Conservation (phyloP, 768 basidiomycete genomes). For the Peribolospora baueri region DNA sequence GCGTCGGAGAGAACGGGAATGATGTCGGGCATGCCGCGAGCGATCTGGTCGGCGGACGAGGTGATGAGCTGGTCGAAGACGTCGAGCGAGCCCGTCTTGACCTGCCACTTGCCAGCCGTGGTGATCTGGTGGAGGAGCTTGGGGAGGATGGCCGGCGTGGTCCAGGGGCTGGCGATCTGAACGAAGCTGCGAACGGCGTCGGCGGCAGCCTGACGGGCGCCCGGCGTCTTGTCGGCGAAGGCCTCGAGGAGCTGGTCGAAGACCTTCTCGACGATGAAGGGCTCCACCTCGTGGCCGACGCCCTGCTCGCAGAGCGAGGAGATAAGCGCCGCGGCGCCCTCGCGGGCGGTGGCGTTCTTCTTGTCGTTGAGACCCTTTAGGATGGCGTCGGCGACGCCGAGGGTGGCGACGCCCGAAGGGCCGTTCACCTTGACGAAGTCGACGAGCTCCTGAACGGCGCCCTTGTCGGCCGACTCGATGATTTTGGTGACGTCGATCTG, state of each 20-base stretch:
- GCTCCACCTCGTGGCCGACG: conserved; percentile 42
- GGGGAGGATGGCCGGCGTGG: conserved; percentile 41
- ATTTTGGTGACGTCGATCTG: conserved; percentile 12
- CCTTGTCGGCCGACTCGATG: conserved; percentile 10
- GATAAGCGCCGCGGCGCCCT: conserved; percentile 58
- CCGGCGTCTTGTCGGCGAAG: conserved; percentile 85
- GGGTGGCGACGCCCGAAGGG: conserved; percentile 11
- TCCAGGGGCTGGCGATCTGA: conserved; percentile 62
- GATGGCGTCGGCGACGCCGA: conserved; percentile 14
- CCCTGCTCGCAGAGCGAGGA: conserved; percentile 34
- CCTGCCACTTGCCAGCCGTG: conserved; percentile 59
- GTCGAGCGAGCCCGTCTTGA: conserved; percentile 77
- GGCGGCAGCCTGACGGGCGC: conserved; percentile 58
- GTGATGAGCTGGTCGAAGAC: conserved; percentile 29
- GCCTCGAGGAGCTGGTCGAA: conserved; percentile 59
- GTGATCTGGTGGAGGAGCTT: conserved; percentile 35
- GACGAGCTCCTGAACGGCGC: conserved; percentile 13
- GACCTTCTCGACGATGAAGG: conserved; percentile 38
- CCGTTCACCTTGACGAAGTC: conserved; percentile 12
- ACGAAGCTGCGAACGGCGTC: conserved; percentile 57
- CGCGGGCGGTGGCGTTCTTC: conserved; percentile 71
- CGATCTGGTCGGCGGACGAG: conserved; percentile 14
- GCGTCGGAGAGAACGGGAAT: conserved; percentile 94
- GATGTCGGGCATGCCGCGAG: conserved; percentile 32
- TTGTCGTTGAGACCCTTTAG: conserved; percentile 34